Base-by-base conservation (phyloP, 306 rosid genomes). In the Nissolia schottii region DNA sequence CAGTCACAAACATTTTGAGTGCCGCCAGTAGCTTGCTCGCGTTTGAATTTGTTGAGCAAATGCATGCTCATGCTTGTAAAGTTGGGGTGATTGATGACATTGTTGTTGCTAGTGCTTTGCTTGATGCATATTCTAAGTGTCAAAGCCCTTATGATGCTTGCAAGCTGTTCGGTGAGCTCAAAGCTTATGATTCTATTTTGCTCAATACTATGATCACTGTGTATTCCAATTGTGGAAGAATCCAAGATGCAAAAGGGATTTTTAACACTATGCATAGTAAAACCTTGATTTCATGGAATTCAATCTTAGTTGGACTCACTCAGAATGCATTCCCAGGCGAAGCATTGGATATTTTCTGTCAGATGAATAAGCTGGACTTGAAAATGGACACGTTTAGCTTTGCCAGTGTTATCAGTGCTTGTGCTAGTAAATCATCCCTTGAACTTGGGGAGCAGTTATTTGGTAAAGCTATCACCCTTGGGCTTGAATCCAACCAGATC, bases 221-320 rank as follows among this genome's bases (percentile, higher is more conserved):
- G 7, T 92, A 84, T 79, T 86, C 87, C 38, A 87, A 69, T 28
- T 85, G 93, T 27, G 92, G 96, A 64, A 87, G 86, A 81, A 74
- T 92, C 3, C 87, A 86, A 79, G 96, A 92, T 23, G 97, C 97
- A 1, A 85, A 83, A 74, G 54, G 56, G 65, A 64, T 87, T 70
- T 92, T 92, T 64, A 34, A 66, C 67, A 49, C 70, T 20, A 92
- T 92, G 85, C 71, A 86, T 23, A 60, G 55, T 50, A 92, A 73
- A 78, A 89, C 93, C 32, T 48, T 87, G 51, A 81, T 92, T 84
- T 87, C 97, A 13, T 92, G 97, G 97, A 92, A 92, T 70, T 89
- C 97, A 32, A 84, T 91, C 64, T 58, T 89, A 3, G 92, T 76
- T 8, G 93, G 93, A 58, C 87, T 87, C 14, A 69, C 88, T 37